Conservation (phyloP, 306 rosid genomes). For the Astragalus glycyphyllos region DNA sequence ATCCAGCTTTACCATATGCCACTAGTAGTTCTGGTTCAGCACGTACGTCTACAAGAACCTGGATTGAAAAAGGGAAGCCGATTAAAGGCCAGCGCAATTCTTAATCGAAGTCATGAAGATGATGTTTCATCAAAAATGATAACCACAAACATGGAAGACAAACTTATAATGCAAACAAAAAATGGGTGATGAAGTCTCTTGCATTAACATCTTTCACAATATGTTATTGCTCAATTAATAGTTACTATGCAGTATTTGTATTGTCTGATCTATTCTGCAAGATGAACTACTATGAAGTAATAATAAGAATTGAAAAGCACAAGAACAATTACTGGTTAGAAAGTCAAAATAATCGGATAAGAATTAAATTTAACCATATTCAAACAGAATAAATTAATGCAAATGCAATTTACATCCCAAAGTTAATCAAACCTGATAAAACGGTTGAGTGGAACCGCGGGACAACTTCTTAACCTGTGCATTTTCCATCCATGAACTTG, state of each 20-base stretch:
- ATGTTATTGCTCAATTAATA: not conserved
- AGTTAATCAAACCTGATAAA: constrained; percentile 66
- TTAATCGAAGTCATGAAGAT: constrained; percentile 16
- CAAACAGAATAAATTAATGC: not conserved
- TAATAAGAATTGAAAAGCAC: too few species aligned
- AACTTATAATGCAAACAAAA: too few species aligned
- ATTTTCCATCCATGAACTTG: constrained; percentile 92
- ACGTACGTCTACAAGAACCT: constrained; percentile 87
- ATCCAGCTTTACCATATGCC: constrained; percentile 74
- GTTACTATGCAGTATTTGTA: too few species aligned
- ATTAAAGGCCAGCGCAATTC: constrained; percentile 25
- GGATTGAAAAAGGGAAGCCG: constrained; percentile 37
- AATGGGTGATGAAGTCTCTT: constrained; percentile 6
- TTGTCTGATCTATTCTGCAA: too few species aligned
- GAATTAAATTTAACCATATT: constrained; percentile 25
- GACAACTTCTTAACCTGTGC: constrained; percentile 69
- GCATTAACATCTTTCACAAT: constrained; percentile 34
- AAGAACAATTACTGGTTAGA: not conserved
- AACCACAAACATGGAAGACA: constrained; percentile 11
- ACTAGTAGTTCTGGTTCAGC: constrained; percentile 83
- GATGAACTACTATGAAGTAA: too few species aligned
- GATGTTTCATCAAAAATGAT: constrained; percentile 35
- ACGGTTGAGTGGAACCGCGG: constrained; percentile 82
- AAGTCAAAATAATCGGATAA: constrained; percentile 12
- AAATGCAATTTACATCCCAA: constrained; percentile 10